These are phyloP conservation scores for Diphasiastrum complanatum DNA, from an alignment of 83 land plant species.

Conservation along the genomic window DNA sequence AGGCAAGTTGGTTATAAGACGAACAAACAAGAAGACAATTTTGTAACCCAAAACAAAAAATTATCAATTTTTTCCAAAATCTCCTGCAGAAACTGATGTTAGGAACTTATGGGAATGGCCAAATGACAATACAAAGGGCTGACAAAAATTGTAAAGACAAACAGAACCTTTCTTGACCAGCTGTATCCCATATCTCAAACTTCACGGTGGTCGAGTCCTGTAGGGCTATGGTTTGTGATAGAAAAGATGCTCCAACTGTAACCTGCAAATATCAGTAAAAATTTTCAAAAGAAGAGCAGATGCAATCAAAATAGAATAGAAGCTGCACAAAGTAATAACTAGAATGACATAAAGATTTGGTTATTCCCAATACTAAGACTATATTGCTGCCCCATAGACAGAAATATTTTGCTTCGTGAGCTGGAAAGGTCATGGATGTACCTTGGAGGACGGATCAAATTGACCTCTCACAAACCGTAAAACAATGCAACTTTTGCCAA, in stretches of 20 bases:
- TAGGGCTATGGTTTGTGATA: conserved; percentile 87
- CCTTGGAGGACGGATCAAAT: conserved; percentile 97
- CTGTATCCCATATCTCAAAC: conserved; percentile 99
- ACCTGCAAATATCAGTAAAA: conserved; percentile 44
- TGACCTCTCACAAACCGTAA: conserved; percentile 99
- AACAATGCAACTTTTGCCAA: conserved; percentile 97
- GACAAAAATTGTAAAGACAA: neutral
- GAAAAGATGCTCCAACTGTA: conserved; percentile 95
- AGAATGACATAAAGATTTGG: conserved; percentile 6
- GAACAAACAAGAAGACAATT: too few relatives aligned
- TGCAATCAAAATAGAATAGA: neutral
- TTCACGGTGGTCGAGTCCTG: conserved; percentile 88
- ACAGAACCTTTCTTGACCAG: conserved; percentile 89
- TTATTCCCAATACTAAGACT: too few relatives aligned
- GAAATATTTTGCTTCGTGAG: neutral
- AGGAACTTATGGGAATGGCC: too few relatives aligned
- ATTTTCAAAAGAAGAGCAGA: conserved; percentile 3
- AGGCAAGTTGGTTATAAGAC: too few relatives aligned
- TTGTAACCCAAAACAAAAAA: too few relatives aligned
- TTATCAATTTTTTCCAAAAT: too few relatives aligned
- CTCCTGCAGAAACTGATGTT: too few relatives aligned
- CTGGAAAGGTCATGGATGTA: conserved; percentile 4
- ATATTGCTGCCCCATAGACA: too few relatives aligned
- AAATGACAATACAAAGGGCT: too few relatives aligned
- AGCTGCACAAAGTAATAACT: neutral